Evolutionary conservation across 2,329 filamentous ascomycete species (phyloP), one percentile per base, ranked within the genome.

Genomic region (Paecilomyces sp.): DNA sequence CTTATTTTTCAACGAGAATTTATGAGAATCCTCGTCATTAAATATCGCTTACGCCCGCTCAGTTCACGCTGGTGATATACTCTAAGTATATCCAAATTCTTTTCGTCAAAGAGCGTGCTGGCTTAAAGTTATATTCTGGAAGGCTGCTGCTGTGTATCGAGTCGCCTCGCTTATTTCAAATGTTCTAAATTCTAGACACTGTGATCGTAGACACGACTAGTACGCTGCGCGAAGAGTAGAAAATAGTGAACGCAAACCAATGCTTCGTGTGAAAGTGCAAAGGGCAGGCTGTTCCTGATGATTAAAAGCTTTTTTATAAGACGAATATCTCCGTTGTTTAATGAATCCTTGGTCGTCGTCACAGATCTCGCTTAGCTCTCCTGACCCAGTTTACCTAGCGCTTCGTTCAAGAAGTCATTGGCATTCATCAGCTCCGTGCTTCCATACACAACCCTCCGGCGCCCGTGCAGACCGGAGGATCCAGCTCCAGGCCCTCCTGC

Each of bases 391-490:
- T 77, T 80, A 24, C 77, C 80, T 64, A 88, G 73, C 63, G 85
- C 84, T 57, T 82, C 81, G 24, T 69, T 75, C 51, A 88, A 73
- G 70, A 88, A 88, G 64, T 85, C 84, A 59, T 79, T 81, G 9
- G 85, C 83, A 66, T 85, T 86, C 64, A 88, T 79, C 63, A 88
- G 71, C 63, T 87, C 93, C 13, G 94, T 99, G 70, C 92, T 96
- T 18, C 94, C 94, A 74, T 99, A 99, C 1, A 97, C 90, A 9
- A 99, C 89, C 64, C 92, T 83, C 75, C 90, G 89, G 73, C 85
- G 50, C 47, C 57, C 88, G 24, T 85, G 82, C 8, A 85, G 83
- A 9, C 77, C 77, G 4, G 63, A 62, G 51, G 66, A 25, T n/a
- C 55, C 78, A 72, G 63, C 66, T 36, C 63, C 41, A 47, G 41